Evolutionary conservation across 352 stramenopile species (phyloP).

Genomic region (Phytophthora ohioensis): DNA sequence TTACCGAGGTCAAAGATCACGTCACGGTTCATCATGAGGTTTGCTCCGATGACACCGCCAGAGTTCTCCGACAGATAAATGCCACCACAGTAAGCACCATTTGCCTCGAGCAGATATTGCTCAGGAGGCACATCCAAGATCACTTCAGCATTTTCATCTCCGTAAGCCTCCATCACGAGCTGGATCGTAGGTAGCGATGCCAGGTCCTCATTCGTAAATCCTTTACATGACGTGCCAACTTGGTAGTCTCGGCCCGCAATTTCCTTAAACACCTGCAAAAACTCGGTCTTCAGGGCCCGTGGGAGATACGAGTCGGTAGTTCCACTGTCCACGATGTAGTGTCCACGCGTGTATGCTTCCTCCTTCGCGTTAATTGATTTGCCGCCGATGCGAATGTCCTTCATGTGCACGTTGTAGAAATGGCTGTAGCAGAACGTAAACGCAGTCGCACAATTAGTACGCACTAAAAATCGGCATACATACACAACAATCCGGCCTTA

Average conservation of each 20-base stretch:
- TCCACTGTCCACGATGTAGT: slow-evolving; percentile 88
- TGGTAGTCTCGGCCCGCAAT: slow-evolving; percentile 61
- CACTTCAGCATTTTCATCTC: slow-evolving; percentile 67
- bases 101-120: slow-evolving; percentile 69
- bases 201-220: slow-evolving; percentile 64
- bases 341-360: slow-evolving; percentile 51
- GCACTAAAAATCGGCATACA: not conserved
- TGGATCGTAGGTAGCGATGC: slow-evolving; percentile 70
- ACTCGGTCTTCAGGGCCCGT: slow-evolving; percentile 55
- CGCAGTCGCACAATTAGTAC: slow-evolving; percentile 8
- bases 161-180: slow-evolving; percentile 69
- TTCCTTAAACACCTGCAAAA: slow-evolving; percentile 66
- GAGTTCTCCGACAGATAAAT: slow-evolving; percentile 77
- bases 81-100: slow-evolving; percentile 63
- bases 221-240: slow-evolving; percentile 48
- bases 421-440: slow-evolving; percentile 33
- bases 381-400: slow-evolving; percentile 72
- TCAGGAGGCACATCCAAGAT: slow-evolving; percentile 65
- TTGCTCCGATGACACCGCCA: slow-evolving; percentile 83
- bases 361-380: slow-evolving; percentile 62
- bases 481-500: slow-evolving; percentile 13
- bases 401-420: slow-evolving; percentile 78
- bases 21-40: slow-evolving; percentile 86
- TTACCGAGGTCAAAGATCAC: slow-evolving; percentile 83
- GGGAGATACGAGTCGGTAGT: slow-evolving; percentile 88